Conservation (phyloP, 2,329 filamentous ascomycete species). For the Alternaria sp. region DNA sequence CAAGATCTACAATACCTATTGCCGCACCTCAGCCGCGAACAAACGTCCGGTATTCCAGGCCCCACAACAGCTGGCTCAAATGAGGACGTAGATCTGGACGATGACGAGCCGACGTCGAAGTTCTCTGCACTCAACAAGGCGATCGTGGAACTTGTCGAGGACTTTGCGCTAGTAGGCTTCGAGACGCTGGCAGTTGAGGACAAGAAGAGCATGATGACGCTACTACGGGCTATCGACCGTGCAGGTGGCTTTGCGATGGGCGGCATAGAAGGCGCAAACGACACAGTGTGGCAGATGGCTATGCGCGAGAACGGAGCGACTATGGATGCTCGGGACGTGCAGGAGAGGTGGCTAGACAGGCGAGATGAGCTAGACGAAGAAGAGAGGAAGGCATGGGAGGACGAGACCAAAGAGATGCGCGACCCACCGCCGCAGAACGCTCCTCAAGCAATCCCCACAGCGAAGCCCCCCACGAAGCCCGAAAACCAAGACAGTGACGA, state of each 20-base stretch:
- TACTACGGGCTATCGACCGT: constrained; percentile 87
- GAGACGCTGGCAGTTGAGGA: constrained; percentile 96
- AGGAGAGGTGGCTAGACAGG: constrained; percentile 93
- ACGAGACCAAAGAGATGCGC: constrained; percentile 67
- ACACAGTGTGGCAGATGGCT: constrained; percentile 95
- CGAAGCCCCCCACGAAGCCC: constrained; percentile 17
- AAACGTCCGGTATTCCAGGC: constrained; percentile 49
- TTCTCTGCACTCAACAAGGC: constrained; percentile 86
- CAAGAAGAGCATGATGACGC: constrained; percentile 93
- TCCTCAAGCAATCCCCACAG: constrained; percentile 7
- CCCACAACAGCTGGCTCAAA: constrained; percentile 29
- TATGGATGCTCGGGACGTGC: constrained; percentile 86
- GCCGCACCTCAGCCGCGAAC: constrained; percentile 81
- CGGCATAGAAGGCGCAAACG: constrained; percentile 87
- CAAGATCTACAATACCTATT: constrained; percentile 88
- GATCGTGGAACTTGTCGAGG: constrained; percentile 84
- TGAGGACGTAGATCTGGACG: constrained; percentile 59
- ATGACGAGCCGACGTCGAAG: constrained; percentile 61
- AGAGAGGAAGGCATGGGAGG: constrained; percentile 77
- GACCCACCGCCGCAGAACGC: constrained; percentile 28
- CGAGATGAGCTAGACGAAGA: constrained; percentile 86
- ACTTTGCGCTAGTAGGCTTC: constrained; percentile 88
- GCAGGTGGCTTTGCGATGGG: constrained; percentile 95
- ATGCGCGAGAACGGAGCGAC: constrained; percentile 76
- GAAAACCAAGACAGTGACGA: constrained; percentile 36